Conservation (phyloP, 1,284 basidiomycete genomes). For the Naganishia liquefaciens region DNA sequence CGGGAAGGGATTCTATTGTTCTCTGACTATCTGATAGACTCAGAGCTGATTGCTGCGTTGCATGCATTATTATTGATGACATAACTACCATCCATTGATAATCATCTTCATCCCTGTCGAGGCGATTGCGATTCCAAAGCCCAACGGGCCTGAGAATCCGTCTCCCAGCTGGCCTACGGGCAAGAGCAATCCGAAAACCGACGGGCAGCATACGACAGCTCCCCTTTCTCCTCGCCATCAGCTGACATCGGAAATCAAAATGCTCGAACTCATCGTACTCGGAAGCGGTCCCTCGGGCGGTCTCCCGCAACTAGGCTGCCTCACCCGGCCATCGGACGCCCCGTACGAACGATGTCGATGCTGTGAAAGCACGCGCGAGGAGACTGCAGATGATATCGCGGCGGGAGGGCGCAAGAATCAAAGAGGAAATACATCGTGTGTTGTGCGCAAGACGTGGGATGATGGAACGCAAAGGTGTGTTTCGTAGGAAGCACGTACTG, state of each 20-base stretch:
- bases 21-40: too few relatives aligned
- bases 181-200: too few relatives aligned
- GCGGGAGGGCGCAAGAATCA: constrained; percentile 10
- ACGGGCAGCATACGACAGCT: too few relatives aligned
- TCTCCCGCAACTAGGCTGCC: constrained; percentile 6
- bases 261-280: constrained; percentile 16
- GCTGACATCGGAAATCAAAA: neutral
- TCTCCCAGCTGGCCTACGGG: too few relatives aligned
- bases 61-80: too few relatives aligned
- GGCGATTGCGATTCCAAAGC: too few relatives aligned
- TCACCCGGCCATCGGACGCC: neutral
- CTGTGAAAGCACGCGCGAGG: neutral
- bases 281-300: constrained; percentile 8
- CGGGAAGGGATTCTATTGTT: too few relatives aligned
- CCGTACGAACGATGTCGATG: neutral
- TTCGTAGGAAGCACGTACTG: neutral
- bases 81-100: too few relatives aligned
- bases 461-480: constrained; percentile 12
- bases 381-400: neutral
- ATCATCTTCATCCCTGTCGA: too few relatives aligned
- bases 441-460: constrained; percentile 9
- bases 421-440: constrained; percentile 1
- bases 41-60: too few relatives aligned
- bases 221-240: too few relatives aligned
- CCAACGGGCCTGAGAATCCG: too few relatives aligned